Base-by-base conservation (phyloP, 2,329 filamentous ascomycete genomes). In the Aspergillus niger region DNA sequence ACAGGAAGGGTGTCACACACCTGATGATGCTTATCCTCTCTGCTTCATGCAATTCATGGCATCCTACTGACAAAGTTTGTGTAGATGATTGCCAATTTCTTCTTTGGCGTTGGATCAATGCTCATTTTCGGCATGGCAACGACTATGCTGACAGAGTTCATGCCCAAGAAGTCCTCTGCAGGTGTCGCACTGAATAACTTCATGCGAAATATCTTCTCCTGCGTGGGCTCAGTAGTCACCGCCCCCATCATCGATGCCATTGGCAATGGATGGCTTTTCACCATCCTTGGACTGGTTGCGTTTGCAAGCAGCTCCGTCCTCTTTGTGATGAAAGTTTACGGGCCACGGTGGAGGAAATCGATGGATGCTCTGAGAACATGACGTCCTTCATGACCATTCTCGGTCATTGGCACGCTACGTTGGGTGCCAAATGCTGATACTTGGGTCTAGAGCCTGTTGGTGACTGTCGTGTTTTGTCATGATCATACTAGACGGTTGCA, bases 111-210 rank as follows among this genome's bases (percentile, higher is more conserved):
- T 3, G 88, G 89, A 2, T 89, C 85, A 32, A 95, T 96, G 91
- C 81, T 95, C 3, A 87, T 92, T 30, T 92, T 91, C 76, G 84
- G 86, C 52, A 83, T 86, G 67, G 82, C 86, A 0, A 92, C 90
- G 0, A 95, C 91, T 0, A 92, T 95, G 89, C 80, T 95, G 65
- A 94, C 91, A 0, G 91, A 95, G 71, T 92, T 94, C 70, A 89
- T 94, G 82, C 90, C 90, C 13, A 83, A 85, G 44, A 82, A 84
- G 63, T 89, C 88, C 53, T 90, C 87, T 3, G 85, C 85, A 10
- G 91, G 90, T 1, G 89, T 94, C 3, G 91, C 91, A 0, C 80
- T 93, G 47, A 93, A 94, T 75, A 94, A 94, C 72, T 91, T 94
- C 69, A 81, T 91, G 55, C 81, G 91, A 51, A 95, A 94, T 67